phyloP scores from a whole-genome alignment of 805 yeast genomes.

The Monosporozyma aerobia region DNA sequence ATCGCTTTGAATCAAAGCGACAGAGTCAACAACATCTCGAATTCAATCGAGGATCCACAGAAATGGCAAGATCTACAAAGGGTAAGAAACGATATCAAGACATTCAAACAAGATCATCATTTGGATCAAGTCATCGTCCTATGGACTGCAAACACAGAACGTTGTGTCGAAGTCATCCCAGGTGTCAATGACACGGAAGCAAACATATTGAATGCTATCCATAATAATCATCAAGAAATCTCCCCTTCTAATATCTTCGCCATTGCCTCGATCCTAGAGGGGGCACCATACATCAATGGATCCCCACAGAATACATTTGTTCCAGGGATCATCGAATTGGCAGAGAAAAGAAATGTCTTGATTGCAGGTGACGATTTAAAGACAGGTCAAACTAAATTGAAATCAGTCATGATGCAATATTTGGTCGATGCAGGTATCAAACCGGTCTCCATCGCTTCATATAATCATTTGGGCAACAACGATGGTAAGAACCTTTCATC shows the following conservation, averaged over 20 bases:
- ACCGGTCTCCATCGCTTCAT: constrained; percentile 89
- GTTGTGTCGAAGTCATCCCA: constrained; percentile 66
- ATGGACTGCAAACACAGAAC: constrained; percentile 97
- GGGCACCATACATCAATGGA: constrained; percentile 86
- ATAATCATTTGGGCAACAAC: constrained; percentile 93
- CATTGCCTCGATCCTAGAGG: constrained; percentile 83
- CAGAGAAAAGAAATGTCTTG: constrained; percentile 63
- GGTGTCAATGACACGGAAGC: constrained; percentile 88
- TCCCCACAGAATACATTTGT: constrained; percentile 97
- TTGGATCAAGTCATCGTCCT: constrained; percentile 83
- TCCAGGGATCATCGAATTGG: constrained; percentile 87
- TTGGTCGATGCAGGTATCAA: constrained; percentile 95
- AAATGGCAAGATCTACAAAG: constrained; percentile 88
- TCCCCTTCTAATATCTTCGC: constrained; percentile 94
- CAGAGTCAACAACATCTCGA: constrained; percentile 80
- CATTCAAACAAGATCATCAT: constrained; percentile 60
- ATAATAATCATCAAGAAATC: constrained; percentile 70
- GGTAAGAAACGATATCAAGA: constrained; percentile 73
- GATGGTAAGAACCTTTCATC: constrained; percentile 90
- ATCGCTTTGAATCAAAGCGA: constrained; percentile 91
- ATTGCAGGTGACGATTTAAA: constrained; percentile 98
- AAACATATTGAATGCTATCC: constrained; percentile 63
- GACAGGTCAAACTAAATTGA: constrained; percentile 91
- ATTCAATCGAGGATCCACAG: constrained; percentile 33
- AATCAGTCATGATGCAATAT: constrained; percentile 93